Percentiles rank a stretch among this genome's conserved stretches.
Conservation (phyloP, 352 stramenopile genomes). For the Thraustotheca clavata region DNA sequence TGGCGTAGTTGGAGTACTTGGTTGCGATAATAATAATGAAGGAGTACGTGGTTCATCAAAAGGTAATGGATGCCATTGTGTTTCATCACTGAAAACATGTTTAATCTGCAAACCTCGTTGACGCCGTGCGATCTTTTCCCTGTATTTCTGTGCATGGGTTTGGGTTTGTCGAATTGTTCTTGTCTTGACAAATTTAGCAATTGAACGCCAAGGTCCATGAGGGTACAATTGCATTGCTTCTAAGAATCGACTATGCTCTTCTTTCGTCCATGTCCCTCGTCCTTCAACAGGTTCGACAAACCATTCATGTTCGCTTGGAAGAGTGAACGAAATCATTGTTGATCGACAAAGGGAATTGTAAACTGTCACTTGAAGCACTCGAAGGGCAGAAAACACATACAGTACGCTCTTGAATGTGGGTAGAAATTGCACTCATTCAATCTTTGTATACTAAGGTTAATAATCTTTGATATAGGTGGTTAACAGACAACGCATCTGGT, state of each 20-base stretch:
- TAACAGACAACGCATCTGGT: no score
- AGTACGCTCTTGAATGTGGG: no score
- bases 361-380: no score
- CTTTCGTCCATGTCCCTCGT: constrained; percentile 30
- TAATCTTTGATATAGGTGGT: no score
- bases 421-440: no score
- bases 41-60: background rate
- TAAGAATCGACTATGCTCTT: constrained; percentile 39
- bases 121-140: constrained; percentile 50
- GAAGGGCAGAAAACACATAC: no score
- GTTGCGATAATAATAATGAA: background rate
- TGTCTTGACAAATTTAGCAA: constrained; percentile 35
- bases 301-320: background rate
- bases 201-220: constrained; percentile 27
- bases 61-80: background rate
- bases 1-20: background rate
- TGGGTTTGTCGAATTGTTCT: constrained; percentile 90
- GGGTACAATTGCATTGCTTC: constrained; percentile 31
- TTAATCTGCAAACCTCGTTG: constrained; percentile 28
- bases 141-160: constrained; percentile 92
- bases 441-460: no score
- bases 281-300: constrained; percentile 8
- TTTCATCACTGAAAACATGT: background rate
- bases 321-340: background rate
- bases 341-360: no score